Percentiles rank a stretch among this genome's conserved stretches.
These are phyloP conservation scores for Taiozyma sp. DNA, from an alignment of 1,139 yeast species.

Conservation along the genomic window DNA sequence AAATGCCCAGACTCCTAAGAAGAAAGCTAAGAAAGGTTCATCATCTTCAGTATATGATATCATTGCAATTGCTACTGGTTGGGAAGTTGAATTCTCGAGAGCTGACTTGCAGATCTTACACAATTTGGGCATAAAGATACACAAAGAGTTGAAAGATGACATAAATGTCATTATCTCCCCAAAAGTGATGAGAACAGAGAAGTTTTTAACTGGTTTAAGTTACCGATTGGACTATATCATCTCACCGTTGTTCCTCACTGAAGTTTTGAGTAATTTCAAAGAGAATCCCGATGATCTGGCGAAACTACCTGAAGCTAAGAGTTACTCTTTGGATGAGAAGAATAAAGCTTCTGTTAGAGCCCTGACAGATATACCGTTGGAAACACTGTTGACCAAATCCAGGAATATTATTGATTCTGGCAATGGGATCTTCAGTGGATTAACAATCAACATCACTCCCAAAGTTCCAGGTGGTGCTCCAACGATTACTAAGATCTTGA, in stretches of 20 bases:
- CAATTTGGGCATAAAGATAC: slow-evolving; percentile 37
- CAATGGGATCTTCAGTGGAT: slow-evolving; percentile 40
- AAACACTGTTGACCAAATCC: slow-evolving; percentile 25
- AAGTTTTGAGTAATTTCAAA: slow-evolving; percentile 33
- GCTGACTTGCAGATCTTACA: slow-evolving; percentile 32
- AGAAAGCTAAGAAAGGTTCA: slow-evolving; percentile 4
- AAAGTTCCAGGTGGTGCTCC: slow-evolving; percentile 67
- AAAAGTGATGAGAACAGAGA: slow-evolving; percentile 74
- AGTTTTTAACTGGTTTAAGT: slow-evolving; percentile 50
- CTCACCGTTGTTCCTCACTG: slow-evolving; percentile 30
- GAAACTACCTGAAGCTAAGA: slow-evolving; percentile 27
- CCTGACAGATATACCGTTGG: slow-evolving; percentile 22
- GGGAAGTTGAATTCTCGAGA: slow-evolving; percentile 43
- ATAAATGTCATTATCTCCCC: slow-evolving; percentile 69
- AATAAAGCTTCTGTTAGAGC: slow-evolving; percentile 27
- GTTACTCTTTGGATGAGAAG: slow-evolving; percentile 29
- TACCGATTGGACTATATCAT: slow-evolving; percentile 28
- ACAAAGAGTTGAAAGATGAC: slow-evolving; percentile 38
- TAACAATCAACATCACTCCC: slow-evolving; percentile 52
- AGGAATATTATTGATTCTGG: slow-evolving; percentile 28
- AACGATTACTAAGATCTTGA: slow-evolving; percentile 55
- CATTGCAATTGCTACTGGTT: slow-evolving; percentile 59
- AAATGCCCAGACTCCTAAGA: slow-evolving; percentile 12
- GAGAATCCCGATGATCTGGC: slow-evolving; percentile 24
- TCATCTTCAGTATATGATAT: slow-evolving; percentile 27